Evolutionary conservation across 2,329 filamentous ascomycete genomes (phyloP).

Genomic region (Verticillium alfalfae): DNA sequence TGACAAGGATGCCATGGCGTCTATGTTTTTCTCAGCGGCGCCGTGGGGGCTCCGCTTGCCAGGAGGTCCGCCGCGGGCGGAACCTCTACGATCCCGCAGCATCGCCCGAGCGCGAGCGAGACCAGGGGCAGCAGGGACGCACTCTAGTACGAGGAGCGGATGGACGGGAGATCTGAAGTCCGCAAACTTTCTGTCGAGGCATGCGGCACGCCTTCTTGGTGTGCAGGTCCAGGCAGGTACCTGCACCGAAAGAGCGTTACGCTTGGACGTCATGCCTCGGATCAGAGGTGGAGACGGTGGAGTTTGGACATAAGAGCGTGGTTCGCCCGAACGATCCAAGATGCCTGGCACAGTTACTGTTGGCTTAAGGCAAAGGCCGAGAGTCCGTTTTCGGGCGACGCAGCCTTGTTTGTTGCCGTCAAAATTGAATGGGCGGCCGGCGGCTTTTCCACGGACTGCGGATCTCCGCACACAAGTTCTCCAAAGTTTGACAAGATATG

Average conservation of each 20-base stretch:
- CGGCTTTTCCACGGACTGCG: not conserved
- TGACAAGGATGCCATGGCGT: too few species aligned
- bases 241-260: not conserved
- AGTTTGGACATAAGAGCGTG: not conserved
- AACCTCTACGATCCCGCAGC: not conserved
- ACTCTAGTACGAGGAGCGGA: not conserved
- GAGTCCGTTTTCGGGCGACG: not conserved
- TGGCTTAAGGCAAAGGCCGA: not conserved
- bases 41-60: not conserved
- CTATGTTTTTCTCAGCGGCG: not conserved
- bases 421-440: not conserved
- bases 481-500: not conserved
- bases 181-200: too few species aligned
- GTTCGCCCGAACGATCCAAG: not conserved
- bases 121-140: too few species aligned
- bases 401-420: not conserved
- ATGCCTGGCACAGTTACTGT: not conserved
- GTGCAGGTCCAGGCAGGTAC: not conserved
- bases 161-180: not conserved
- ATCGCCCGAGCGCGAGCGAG: not conserved
- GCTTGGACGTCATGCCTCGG: not conserved
- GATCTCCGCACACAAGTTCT: not conserved
- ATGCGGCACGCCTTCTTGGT: not conserved
- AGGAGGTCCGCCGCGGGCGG: not conserved
- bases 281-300: not conserved